A percentile compares a stretch with the other conserved stretches of the same genome.
Conservation (phyloP, 768 basidiomycete species). For the Tremella mesenterica region DNA sequence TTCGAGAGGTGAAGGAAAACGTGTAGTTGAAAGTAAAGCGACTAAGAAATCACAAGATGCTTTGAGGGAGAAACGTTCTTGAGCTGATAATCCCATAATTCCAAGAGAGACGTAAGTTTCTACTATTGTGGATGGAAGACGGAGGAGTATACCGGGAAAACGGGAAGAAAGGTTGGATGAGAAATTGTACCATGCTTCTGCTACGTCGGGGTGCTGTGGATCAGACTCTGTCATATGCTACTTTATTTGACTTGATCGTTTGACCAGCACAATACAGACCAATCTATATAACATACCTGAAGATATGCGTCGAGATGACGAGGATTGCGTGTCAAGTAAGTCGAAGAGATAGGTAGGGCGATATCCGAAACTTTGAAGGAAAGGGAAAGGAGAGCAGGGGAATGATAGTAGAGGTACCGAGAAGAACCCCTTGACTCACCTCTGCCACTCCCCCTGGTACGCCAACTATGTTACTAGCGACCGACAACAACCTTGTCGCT, state of each 20-base stretch:
- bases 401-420: too few relatives aligned
- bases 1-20: slow-evolving; percentile 48
- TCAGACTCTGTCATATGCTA: too few relatives aligned
- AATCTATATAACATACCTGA: too few relatives aligned
- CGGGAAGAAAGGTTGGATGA: slow-evolving; percentile 55
- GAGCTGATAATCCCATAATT: slow-evolving; percentile 57
- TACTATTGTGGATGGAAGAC: slow-evolving; percentile 55
- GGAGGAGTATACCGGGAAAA: slow-evolving; percentile 35
- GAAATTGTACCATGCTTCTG: slow-evolving; percentile 78
- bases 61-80: slow-evolving; percentile 78
- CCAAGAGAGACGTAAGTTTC: slow-evolving; percentile 65
- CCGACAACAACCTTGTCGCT: slow-evolving; percentile 18
- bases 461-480: slow-evolving; percentile 16
- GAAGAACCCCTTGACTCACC: slow-evolving; percentile 17
- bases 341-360: too few relatives aligned
- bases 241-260: neutral
- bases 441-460: slow-evolving; percentile 27
- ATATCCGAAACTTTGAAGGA: too few relatives aligned
- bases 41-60: slow-evolving; percentile 75
- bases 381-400: too few relatives aligned
- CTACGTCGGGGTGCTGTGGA: slow-evolving; percentile 76
- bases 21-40: slow-evolving; percentile 52
- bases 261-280: neutral
- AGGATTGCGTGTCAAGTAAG: too few relatives aligned
- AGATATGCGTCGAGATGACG: too few relatives aligned